A percentile compares a stretch with the other conserved stretches of the same genome.
Evolutionary conservation across 208 protist species (phyloP).

Genomic region (Trypanosoma melophagium): DNA sequence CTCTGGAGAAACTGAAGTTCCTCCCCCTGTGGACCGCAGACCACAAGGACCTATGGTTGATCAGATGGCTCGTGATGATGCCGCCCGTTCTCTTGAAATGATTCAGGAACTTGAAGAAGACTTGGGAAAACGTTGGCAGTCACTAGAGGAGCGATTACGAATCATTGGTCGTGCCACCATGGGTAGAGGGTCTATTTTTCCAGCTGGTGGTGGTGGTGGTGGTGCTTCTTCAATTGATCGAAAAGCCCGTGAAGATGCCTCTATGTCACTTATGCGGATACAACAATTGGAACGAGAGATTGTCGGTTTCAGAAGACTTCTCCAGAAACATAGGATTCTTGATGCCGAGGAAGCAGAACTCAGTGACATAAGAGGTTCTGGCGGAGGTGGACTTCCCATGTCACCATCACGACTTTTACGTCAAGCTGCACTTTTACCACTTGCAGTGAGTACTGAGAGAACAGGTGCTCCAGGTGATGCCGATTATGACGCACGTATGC

Average conservation of each 20-base stretch:
- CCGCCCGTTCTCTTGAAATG: slow-evolving; percentile 41
- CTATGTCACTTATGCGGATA: slow-evolving; percentile 79
- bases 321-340: slow-evolving; percentile 13
- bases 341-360: not conserved
- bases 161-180: slow-evolving; percentile 78
- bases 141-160: slow-evolving; percentile 81
- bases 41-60: slow-evolving; percentile 25
- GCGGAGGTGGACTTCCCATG: not conserved
- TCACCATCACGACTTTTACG: not conserved
- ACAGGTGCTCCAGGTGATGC: not conserved
- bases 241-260: slow-evolving; percentile 85
- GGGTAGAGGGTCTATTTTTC: slow-evolving; percentile 32
- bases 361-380: not conserved
- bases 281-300: slow-evolving; percentile 83
- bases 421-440: not conserved
- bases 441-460: not conserved
- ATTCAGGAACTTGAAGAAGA: slow-evolving; percentile 81
- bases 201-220: not conserved
- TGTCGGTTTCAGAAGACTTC: slow-evolving; percentile 39
- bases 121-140: slow-evolving; percentile 66
- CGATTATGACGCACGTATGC: slow-evolving; percentile 29
- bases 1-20: slow-evolving; percentile 18
- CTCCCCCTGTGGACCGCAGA: not conserved
- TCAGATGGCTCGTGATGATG: slow-evolving; percentile 53
- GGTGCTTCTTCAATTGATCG: slow-evolving; percentile 54